Conservation (phyloP, 495 filamentous ascomycete genomes). For the Astrocystis sublimbata region DNA sequence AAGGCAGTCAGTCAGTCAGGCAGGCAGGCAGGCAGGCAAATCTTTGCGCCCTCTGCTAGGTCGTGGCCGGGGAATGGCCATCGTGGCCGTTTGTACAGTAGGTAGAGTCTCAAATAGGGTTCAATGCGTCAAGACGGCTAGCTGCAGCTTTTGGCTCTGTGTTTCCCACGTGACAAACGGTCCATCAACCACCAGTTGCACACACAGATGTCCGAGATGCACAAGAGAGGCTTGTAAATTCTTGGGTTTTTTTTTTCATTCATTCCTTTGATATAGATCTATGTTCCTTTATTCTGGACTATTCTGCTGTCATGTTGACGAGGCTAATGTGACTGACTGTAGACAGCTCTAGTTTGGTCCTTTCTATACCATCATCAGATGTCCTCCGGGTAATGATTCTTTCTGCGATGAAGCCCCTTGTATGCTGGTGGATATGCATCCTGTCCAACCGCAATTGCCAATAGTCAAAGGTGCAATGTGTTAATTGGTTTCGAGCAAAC, state of each 20-base stretch:
- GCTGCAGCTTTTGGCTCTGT: constrained; percentile 35
- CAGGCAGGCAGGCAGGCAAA: constrained; percentile 10
- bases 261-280: too few relatives aligned
- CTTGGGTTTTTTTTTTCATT: background rate
- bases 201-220: constrained; percentile 1
- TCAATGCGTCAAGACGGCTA: constrained; percentile 32
- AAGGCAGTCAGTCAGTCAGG: too few relatives aligned
- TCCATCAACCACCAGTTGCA: constrained; percentile 20
- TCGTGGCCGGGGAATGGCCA: constrained; percentile 8
- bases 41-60: background rate
- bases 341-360: background rate
- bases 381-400: background rate
- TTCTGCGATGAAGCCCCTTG: too few relatives aligned
- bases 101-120: constrained; percentile 37
- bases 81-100: constrained; percentile 34
- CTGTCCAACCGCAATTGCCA: background rate
- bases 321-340: background rate
- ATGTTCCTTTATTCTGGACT: too few relatives aligned
- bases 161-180: constrained; percentile 41
- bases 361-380: background rate
- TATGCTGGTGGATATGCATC: too few relatives aligned
- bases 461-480: background rate
- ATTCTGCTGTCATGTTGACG: background rate
- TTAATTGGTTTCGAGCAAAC: background rate
- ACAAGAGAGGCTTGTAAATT: background rate